A percentile compares a stretch with the other conserved stretches of the same genome.
phyloP scores from a whole-genome alignment of 2,329 filamentous ascomycete species.

The Thielaviopsis punctulata region DNA sequence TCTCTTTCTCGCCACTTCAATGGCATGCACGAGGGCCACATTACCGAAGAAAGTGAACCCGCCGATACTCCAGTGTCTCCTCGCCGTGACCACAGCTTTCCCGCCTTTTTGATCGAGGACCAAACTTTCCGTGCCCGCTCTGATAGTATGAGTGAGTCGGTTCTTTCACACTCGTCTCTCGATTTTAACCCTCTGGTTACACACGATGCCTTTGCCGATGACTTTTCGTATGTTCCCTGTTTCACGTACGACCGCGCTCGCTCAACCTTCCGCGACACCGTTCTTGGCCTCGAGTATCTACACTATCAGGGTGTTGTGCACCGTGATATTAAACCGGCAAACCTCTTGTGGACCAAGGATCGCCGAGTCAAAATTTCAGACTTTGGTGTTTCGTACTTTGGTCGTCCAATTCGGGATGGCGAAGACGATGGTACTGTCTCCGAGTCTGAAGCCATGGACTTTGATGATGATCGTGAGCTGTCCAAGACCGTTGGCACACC shows the following conservation, averaged over 20 bases:
- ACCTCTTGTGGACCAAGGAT: constrained; percentile 71
- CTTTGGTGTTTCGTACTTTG: constrained; percentile 95
- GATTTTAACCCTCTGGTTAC: constrained; percentile 41
- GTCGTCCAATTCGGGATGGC: constrained; percentile 67
- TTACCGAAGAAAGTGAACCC: not conserved
- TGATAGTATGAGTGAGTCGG: constrained; percentile 66
- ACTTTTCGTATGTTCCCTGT: constrained; percentile 84
- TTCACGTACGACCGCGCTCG: constrained; percentile 75
- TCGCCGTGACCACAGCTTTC: not conserved
- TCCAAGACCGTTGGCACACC: constrained; percentile 96
- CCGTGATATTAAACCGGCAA: constrained; percentile 75
- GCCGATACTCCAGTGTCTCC: not conserved
- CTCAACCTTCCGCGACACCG: constrained; percentile 76
- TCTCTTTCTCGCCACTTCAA: constrained; percentile 17
- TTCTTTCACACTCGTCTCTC: constrained; percentile 49
- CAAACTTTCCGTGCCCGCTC: constrained; percentile 46
- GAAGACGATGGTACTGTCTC: constrained; percentile 58
- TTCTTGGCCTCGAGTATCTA: constrained; percentile 83
- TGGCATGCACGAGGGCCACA: constrained; percentile 1
- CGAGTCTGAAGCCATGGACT: constrained; percentile 68
- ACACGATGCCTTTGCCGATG: constrained; percentile 53
- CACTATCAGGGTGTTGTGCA: constrained; percentile 77
- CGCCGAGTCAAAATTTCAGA: constrained; percentile 94
- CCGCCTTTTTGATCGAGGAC: constrained; percentile 29
- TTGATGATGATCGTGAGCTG: constrained; percentile 88